Evolutionary conservation across 1,139 yeast species (phyloP).

Genomic region (Geotrichum australiense): DNA sequence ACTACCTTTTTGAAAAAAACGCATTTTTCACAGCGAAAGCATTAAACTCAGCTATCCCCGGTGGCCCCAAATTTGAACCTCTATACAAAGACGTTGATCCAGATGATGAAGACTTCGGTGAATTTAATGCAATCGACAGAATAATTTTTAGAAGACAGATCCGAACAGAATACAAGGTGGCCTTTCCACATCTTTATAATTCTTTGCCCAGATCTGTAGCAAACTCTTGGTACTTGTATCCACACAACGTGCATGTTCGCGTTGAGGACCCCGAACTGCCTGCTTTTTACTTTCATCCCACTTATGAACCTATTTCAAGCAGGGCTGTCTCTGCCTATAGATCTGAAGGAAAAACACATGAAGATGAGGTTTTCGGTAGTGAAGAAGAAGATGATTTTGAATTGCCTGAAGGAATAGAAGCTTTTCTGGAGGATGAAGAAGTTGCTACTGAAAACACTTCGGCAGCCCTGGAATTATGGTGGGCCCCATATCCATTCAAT

Average conservation of each 20-base stretch:
- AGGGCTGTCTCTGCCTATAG: constrained; percentile 27
- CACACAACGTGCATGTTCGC: constrained; percentile 44
- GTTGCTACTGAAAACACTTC: constrained; percentile 45
- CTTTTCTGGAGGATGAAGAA: constrained; percentile 44
- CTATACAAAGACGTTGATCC: constrained; percentile 62
- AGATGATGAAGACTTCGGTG: constrained; percentile 72
- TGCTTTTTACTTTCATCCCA: constrained; percentile 50
- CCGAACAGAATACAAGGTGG: constrained; percentile 76
- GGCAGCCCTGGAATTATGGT: constrained; percentile 57
- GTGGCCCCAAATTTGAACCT: constrained; percentile 96
- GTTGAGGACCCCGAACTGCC: constrained; percentile 48
- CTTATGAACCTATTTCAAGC: constrained; percentile 51
- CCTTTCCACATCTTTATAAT: constrained; percentile 80
- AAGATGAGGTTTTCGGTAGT: constrained; percentile 23
- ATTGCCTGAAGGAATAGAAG: constrained; percentile 39
- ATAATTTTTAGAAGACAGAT: constrained; percentile 72
- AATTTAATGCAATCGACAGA: constrained; percentile 82
- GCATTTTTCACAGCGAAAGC: constrained; percentile 89
- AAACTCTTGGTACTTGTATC: constrained; percentile 55
- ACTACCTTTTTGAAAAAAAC: constrained; percentile 65
- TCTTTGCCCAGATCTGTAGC: constrained; percentile 64
- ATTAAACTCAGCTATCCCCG: constrained; percentile 77
- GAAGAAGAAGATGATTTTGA: constrained; percentile 31
- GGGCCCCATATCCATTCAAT: constrained; percentile 85
- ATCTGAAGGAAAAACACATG: constrained; percentile 22